Conservation (phyloP, 23 red algal species). For the Gracilaria domingensis region DNA sequence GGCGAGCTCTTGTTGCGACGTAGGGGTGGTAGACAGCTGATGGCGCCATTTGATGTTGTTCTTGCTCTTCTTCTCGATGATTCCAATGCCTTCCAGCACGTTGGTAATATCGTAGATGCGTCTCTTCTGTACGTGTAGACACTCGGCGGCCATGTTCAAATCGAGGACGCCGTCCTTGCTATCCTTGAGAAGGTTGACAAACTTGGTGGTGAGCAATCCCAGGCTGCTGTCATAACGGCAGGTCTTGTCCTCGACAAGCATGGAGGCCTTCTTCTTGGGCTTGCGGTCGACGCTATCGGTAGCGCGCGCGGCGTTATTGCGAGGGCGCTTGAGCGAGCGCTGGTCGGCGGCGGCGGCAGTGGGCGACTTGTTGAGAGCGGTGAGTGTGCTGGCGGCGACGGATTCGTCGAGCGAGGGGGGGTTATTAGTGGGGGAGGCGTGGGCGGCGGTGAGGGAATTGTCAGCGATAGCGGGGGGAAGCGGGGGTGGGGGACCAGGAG, state of each 20-base stretch:
- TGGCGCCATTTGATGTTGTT: slow-evolving; percentile 97
- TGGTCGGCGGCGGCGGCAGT: background rate
- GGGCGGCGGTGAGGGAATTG: background rate
- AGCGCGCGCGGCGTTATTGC: background rate
- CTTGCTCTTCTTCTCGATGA: slow-evolving; percentile 98
- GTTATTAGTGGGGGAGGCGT: background rate
- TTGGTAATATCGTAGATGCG: slow-evolving; percentile 99
- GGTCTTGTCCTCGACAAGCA: slow-evolving; percentile 26
- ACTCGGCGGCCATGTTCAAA: slow-evolving; percentile 88
- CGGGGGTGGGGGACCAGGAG: slow-evolving; percentile 21
- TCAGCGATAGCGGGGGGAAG: slow-evolving; percentile 8
- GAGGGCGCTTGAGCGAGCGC: slow-evolving; percentile 26
- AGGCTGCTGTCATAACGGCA: slow-evolving; percentile 92
- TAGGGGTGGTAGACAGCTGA: slow-evolving; percentile 23
- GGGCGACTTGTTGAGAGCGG: background rate
- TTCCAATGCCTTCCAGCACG: slow-evolving; percentile 98
- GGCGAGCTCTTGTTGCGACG: slow-evolving; percentile 67
- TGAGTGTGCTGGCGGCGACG: background rate
- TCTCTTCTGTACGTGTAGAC: slow-evolving; percentile 93
- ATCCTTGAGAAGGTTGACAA: slow-evolving; percentile 90
- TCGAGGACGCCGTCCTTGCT: slow-evolving; percentile 84
- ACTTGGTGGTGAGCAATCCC: slow-evolving; percentile 92
- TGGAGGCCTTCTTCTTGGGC: slow-evolving; percentile 27
- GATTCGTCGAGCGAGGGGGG: background rate
- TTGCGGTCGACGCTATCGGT: background rate